Conservation (phyloP, 108 stramenopile genomes). For the Schizochytrium sp. region DNA sequence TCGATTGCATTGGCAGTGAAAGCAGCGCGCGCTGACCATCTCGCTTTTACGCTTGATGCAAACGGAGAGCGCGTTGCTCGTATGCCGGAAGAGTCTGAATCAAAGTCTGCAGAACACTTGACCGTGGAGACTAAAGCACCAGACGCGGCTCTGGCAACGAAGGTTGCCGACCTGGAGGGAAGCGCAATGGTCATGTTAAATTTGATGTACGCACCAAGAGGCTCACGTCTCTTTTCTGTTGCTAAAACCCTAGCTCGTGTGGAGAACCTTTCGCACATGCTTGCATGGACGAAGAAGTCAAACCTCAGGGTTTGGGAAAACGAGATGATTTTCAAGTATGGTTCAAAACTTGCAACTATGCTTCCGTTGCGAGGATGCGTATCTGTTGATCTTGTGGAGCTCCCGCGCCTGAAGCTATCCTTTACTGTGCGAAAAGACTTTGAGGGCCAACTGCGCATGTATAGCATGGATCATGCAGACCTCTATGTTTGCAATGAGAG, state of each 20-base stretch:
- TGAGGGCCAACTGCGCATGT: constrained; percentile 59
- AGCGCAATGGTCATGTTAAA: constrained; percentile 62
- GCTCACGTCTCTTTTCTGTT: constrained; percentile 61
- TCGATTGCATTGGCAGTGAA: constrained; percentile 45
- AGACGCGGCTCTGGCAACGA: neutral
- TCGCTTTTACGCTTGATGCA: constrained; percentile 2
- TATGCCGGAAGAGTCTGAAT: neutral
- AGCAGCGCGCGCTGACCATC: neutral
- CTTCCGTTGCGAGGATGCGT: constrained; percentile 60
- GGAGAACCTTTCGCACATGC: constrained; percentile 62
- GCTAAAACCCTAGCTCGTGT: constrained; percentile 60
- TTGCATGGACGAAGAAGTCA: constrained; percentile 63
- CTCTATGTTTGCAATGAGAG: constrained; percentile 61
- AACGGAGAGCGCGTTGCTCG: constrained; percentile 2
- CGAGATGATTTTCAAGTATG: constrained; percentile 1
- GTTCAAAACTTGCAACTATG: neutral
- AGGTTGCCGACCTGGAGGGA: neutral
- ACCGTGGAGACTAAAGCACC: neutral
- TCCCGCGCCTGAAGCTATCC: constrained; percentile 65
- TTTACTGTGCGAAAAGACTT: constrained; percentile 61
- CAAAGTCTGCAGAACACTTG: neutral
- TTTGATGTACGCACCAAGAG: constrained; percentile 63
- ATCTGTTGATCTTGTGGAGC: constrained; percentile 62
- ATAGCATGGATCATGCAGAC: constrained; percentile 63
- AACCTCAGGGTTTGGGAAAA: constrained; percentile 37